These are phyloP conservation scores for Leishmania arabica DNA, from an alignment of 208 protist species.

Conservation along the genomic window DNA sequence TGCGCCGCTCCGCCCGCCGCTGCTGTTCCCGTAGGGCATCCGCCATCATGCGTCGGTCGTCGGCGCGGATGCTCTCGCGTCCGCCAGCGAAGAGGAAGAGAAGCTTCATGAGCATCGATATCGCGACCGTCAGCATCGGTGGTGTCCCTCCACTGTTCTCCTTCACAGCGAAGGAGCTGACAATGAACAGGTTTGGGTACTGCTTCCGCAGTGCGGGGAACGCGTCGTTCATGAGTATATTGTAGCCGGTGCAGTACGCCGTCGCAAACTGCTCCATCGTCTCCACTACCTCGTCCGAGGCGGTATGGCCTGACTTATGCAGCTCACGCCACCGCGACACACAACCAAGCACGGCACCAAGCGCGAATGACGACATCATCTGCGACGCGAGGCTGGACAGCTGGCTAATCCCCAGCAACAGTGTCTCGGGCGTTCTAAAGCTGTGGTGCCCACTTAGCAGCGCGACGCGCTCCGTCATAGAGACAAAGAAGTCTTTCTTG, in stretches of 20 bases:
- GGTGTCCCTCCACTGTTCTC: conserved; percentile 22
- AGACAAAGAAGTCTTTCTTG: conserved; percentile 60
- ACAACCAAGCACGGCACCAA: conserved; percentile 35
- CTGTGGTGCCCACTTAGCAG: conserved; percentile 24
- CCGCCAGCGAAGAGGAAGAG: conserved; percentile 69
- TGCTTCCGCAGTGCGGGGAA: conserved; percentile 41
- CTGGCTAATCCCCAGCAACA: conserved; percentile 48
- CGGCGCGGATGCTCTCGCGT: conserved; percentile 55
- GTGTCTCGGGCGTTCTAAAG: conserved; percentile 38
- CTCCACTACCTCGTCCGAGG: conserved; percentile 20
- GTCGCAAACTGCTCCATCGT: conserved; percentile 30
- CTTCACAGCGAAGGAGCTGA: conserved; percentile 21
- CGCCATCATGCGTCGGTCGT: conserved; percentile 40
- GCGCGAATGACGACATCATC: conserved; percentile 52
- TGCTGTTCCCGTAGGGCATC: conserved; percentile 13
- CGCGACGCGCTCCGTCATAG: conserved; percentile 40
- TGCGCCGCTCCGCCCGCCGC: background rate
- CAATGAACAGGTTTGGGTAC: conserved; percentile 60
- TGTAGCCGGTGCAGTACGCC: conserved; percentile 32
- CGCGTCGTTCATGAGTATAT: conserved; percentile 19
- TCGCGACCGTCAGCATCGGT: conserved; percentile 33
- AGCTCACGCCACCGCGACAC: conserved; percentile 29
- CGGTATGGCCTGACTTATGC: conserved; percentile 11
- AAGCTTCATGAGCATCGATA: conserved; percentile 52
- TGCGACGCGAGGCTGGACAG: conserved; percentile 55